These are phyloP conservation scores for Sarocladiaceae sp. DNA, from an alignment of 2,329 filamentous ascomycete species.

Conservation along the genomic window DNA sequence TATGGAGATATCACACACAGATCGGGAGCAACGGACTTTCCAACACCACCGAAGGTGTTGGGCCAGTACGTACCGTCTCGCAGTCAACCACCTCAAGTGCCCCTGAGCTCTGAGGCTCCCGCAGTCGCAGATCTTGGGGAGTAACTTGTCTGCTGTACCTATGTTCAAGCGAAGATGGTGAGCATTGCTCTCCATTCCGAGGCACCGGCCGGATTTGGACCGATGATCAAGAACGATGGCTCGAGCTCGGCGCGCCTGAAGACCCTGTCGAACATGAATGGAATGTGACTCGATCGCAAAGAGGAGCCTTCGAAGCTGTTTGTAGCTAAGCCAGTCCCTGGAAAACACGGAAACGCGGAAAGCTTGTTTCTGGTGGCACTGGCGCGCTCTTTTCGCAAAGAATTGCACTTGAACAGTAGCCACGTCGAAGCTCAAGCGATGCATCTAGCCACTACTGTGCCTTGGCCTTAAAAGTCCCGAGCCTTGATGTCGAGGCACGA, in stretches of 20 bases:
- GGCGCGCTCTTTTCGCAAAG: not conserved
- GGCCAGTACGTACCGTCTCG: no score
- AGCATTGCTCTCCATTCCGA: not conserved
- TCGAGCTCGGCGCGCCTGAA: no score
- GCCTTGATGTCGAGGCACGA: no score
- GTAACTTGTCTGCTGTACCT: not conserved
- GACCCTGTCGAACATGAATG: not conserved
- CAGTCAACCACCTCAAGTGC: not conserved
- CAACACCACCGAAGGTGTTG: not conserved
- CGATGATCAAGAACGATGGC: no score
- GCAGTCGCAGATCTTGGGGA: not conserved
- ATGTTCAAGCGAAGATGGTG: no score
- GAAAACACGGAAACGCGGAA: not conserved
- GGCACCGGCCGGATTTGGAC: no score
- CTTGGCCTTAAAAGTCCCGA: no score
- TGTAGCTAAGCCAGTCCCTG: not conserved
- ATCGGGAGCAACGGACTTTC: conserved; percentile 6
- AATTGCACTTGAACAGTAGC: no score
- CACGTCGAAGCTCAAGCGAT: no score
- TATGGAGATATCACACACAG: conserved; percentile 8
- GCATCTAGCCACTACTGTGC: no score
- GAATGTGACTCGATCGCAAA: not conserved
- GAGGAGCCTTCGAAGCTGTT: not conserved
- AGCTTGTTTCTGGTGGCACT: conserved; percentile 8
- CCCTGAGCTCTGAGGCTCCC: not conserved